Percentiles rank a stretch among this genome's conserved stretches.
These are phyloP conservation scores for Alternaria conjuncta DNA, from an alignment of 2,329 filamentous ascomycete species.

Conservation along the genomic window DNA sequence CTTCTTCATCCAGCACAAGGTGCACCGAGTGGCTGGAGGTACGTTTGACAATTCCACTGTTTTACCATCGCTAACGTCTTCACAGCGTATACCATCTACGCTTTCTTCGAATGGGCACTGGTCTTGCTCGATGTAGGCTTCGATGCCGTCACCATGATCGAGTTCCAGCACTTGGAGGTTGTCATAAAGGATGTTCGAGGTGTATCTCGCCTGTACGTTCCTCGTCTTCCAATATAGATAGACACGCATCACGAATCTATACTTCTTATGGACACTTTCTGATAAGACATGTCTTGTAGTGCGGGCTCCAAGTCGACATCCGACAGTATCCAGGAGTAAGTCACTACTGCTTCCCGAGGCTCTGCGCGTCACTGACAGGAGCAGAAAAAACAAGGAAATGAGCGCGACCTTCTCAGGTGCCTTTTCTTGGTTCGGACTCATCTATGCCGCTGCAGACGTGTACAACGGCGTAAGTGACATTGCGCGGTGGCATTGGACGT, in stretches of 20 bases:
- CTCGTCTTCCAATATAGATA: slow-evolving; percentile 89
- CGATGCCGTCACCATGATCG: slow-evolving; percentile 90
- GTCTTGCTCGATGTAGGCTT: slow-evolving; percentile 96
- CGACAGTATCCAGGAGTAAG: slow-evolving; percentile 69
- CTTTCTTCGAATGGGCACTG: slow-evolving; percentile 97
- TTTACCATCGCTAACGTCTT: slow-evolving; percentile 26
- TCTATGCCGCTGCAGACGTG: slow-evolving; percentile 85
- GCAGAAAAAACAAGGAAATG: slow-evolving; percentile 76
- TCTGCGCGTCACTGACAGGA: slow-evolving; percentile 27
- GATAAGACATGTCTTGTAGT: slow-evolving; percentile 42
- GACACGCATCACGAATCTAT: slow-evolving; percentile 49
- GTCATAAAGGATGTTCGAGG: slow-evolving; percentile 88
- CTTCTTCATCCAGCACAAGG: slow-evolving; percentile 98
- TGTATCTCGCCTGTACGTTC: slow-evolving; percentile 96
- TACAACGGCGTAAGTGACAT: slow-evolving; percentile 78
- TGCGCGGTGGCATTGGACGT: neutral
- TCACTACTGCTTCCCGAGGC: slow-evolving; percentile 9
- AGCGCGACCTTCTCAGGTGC: slow-evolving; percentile 71
- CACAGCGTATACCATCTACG: slow-evolving; percentile 92
- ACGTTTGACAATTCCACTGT: slow-evolving; percentile 45
- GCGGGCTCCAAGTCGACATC: slow-evolving; percentile 57
- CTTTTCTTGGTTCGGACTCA: slow-evolving; percentile 75
- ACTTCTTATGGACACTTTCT: slow-evolving; percentile 41
- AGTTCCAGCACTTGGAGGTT: slow-evolving; percentile 89
- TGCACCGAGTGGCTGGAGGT: slow-evolving; percentile 94